Evolutionary conservation across 1,284 basidiomycete species (phyloP), one percentile per base, ranked within the genome.

Genomic region (Trichosporon coremiiforme): DNA sequence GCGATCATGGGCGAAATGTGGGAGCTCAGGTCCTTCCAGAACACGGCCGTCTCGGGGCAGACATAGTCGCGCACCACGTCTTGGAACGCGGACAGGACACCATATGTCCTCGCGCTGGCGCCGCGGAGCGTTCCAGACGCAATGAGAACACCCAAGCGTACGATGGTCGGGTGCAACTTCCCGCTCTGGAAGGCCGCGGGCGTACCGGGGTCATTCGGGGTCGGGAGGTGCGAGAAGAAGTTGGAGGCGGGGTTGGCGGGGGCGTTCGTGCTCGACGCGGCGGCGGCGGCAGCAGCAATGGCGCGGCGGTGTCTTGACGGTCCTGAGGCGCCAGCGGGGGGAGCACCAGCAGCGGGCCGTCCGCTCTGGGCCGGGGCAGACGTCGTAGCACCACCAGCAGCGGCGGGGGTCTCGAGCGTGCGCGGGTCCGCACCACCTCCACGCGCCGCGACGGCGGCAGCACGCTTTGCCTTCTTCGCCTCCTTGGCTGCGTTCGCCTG

Each of bases 151-250:
- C 83, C 83, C 3, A 82, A 74, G 2, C 81, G 78, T 20, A 83
- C 73, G 66, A 84, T 77, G 22, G 80, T 70, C 2, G 83, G 83
- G 71, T 83, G 83, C 15, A 84, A 70, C 70, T 81, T 81, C 38
- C 72, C 73, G 0, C 70, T 68, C 9, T 69, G 68, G 47, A 80
- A 70, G 0, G 81, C 80, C 5, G 72, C 67, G 0, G 78, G 66
- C 9, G 79, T 80, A 36, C 74, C 72, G 12, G 79, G 77, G 25
- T 75, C 73, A 64, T 71, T 73, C 31, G 79, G 76, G 33, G 72
- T 91, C 82, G 78, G 88, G 87, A 76, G 91, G 92, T 84, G 97
- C 90, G 75, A 96, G 74, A 82, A 83, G 74, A 83, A 81, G 29
- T 71, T 70, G 62, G 68, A 67, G 2, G 70, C 45, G 1, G 71